phyloP scores from a whole-genome alignment of 129 eudicot genomes.

The Artemisia annua region DNA sequence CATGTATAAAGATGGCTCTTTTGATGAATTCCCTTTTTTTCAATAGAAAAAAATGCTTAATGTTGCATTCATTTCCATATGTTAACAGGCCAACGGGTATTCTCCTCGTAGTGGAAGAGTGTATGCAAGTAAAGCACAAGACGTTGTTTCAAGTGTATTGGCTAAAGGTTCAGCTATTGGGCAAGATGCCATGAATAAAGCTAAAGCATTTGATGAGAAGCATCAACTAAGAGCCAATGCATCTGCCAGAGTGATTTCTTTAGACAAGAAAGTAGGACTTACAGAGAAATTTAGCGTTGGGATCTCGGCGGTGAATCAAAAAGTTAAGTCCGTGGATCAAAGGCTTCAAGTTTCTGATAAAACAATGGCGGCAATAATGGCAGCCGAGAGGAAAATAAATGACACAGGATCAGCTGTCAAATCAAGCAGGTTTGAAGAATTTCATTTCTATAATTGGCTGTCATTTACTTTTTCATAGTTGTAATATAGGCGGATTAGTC shows the following conservation, averaged over 20 bases:
- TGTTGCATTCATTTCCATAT: not conserved
- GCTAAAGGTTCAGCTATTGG: slow-evolving; percentile 92
- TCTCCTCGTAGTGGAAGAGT: slow-evolving; percentile 68
- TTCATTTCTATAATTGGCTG: not conserved
- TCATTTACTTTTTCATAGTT: too few species aligned
- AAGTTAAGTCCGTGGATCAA: slow-evolving; percentile 94
- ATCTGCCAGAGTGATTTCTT: slow-evolving; percentile 76
- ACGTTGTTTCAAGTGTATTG: slow-evolving; percentile 77
- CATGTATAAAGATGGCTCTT: too few species aligned
- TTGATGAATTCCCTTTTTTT: not conserved
- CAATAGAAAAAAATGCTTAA: not conserved
- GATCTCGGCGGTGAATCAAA: slow-evolving; percentile 82
- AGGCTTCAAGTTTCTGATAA: slow-evolving; percentile 94
- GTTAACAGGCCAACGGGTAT: slow-evolving; percentile 48
- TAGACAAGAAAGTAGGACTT: slow-evolving; percentile 78
- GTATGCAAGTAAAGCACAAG: slow-evolving; percentile 88
- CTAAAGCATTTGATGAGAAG: slow-evolving; percentile 94
- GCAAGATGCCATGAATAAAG: slow-evolving; percentile 92
- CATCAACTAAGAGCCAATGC: slow-evolving; percentile 88
- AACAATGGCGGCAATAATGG: slow-evolving; percentile 93
- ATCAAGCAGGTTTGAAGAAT: slow-evolving; percentile 75
- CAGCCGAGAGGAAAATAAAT: slow-evolving; percentile 90
- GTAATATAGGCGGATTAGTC: not conserved
- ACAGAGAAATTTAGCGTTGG: slow-evolving; percentile 86
- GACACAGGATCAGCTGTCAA: slow-evolving; percentile 95